These are phyloP conservation scores for Fusarium succisae DNA, from an alignment of 2,329 filamentous ascomycete genomes.

Conservation along the genomic window DNA sequence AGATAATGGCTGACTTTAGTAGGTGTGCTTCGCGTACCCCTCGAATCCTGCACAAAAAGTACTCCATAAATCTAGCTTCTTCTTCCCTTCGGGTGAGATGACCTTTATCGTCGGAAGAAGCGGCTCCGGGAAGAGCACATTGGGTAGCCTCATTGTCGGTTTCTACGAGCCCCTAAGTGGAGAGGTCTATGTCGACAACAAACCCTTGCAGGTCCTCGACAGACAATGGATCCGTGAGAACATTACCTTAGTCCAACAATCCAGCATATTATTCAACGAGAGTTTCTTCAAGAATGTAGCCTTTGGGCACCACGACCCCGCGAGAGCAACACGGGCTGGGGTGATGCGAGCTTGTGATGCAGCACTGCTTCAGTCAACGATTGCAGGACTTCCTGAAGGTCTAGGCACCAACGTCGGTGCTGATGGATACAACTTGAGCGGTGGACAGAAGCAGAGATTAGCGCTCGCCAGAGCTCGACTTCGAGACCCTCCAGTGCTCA, in stretches of 20 bases:
- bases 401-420: conserved; percentile 76
- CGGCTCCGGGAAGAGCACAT: conserved; percentile 91
- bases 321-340: conserved; percentile 60
- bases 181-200: conserved; percentile 73
- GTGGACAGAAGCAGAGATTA: conserved; percentile 85
- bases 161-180: conserved; percentile 78
- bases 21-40: conserved; percentile 88
- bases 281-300: conserved; percentile 81
- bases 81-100: conserved; percentile 75
- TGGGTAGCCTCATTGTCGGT: conserved; percentile 80
- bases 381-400: conserved; percentile 73
- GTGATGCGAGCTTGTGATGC: conserved; percentile 71
- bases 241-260: conserved; percentile 83
- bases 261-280: conserved; percentile 82
- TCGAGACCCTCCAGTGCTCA: conserved; percentile 79
- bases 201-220: conserved; percentile 69
- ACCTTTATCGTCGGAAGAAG: conserved; percentile 87
- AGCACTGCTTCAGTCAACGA: conserved; percentile 73
- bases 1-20: neutral
- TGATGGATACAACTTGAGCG: conserved; percentile 78
- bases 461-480: conserved; percentile 82
- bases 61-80: conserved; percentile 70
- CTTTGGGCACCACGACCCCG: conserved; percentile 67
- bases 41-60: conserved; percentile 69
- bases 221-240: conserved; percentile 79